A percentile compares a stretch with the other conserved stretches of the same genome.
Conservation (phyloP, 768 basidiomycete species). For the Boletus tomentosulus region DNA sequence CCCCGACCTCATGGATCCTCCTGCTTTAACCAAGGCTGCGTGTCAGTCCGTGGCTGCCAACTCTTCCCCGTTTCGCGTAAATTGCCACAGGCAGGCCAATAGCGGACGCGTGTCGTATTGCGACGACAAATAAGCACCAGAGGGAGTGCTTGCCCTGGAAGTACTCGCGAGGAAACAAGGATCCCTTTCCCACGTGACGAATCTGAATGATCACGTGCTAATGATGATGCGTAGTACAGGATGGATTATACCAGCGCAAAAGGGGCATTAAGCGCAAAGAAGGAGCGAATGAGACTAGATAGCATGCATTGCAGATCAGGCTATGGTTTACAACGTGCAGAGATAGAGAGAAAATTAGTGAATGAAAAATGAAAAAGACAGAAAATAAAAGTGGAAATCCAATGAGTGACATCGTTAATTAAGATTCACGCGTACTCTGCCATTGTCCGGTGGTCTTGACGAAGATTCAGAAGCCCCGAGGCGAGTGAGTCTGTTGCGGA, state of each 20-base stretch:
- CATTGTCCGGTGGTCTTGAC: conserved; percentile 29
- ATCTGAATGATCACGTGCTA: conserved; percentile 18
- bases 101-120: conserved; percentile 1
- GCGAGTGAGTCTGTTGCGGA: conserved; percentile 28
- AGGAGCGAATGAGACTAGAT: conserved; percentile 12
- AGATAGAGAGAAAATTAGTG: conserved; percentile 14
- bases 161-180: conserved; percentile 1
- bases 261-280: background rate
- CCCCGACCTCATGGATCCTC: conserved; percentile 6
- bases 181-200: conserved; percentile 23
- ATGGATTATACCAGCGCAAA: conserved; percentile 1
- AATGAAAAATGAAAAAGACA: background rate
- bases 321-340: conserved; percentile 26
- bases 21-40: background rate
- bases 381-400: conserved; percentile 4
- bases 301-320: conserved; percentile 21
- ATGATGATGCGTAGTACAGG: background rate
- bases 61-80: background rate
- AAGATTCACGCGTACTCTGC: conserved; percentile 35
- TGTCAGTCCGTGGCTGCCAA: background rate
- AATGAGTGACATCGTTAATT: conserved; percentile 25
- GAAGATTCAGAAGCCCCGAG: conserved; percentile 26
- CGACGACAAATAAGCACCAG: conserved; percentile 2
- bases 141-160: conserved; percentile 3
- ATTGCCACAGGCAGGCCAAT: background rate